Evolutionary conservation across 768 basidiomycete species (phyloP), one percentile per base, ranked within the genome.

Genomic region (Arthromyces matolae): DNA sequence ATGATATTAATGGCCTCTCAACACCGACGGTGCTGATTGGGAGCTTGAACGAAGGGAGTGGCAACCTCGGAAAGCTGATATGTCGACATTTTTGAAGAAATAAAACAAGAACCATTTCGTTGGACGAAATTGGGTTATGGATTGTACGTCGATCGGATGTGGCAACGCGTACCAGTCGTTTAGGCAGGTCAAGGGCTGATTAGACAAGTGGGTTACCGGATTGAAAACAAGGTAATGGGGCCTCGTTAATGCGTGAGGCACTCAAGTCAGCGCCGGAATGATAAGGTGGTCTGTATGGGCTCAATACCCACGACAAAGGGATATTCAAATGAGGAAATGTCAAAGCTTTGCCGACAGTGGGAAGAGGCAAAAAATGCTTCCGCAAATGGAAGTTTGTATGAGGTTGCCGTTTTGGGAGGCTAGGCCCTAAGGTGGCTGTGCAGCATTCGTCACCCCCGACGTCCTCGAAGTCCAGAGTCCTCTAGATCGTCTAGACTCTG

Each of bases 151-250:
- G 45, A 46, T 41, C 43, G 47, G 49, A 44, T 43, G 57, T 48
- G 47, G 53, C 42, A 28, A 52, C 34, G 42, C 22, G 12, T 48
- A 39, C 50, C 19, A 18, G 23, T n/a, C 36, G 22, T 44, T 37
- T 34, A 12, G 2, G n/a, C 22, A 50, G 42, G 31, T 49, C 39
- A 32, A 41, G 25, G 39, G 48, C 53, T 50, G 45, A 52, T 46
- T 31, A 45, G 47, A 62, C 59, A 64, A 66, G 51, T 52, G 51
- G 25, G 28, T 36, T 54, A 38, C 64, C 60, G 25, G 50, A 56
- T 63, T 53, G 52, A 60, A 59, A 57, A 66, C 60, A 64, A 65
- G 37, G 63, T 32, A 39, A 50, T 52, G 46, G 54, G 38, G 51
- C 28, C 24, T 42, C n/a, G 28, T 42, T 24, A 35, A 34, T n/a